Percentiles rank a stretch among this genome's conserved stretches.
phyloP scores from a whole-genome alignment of 306 rosid genomes.

The Quercus glauca region DNA sequence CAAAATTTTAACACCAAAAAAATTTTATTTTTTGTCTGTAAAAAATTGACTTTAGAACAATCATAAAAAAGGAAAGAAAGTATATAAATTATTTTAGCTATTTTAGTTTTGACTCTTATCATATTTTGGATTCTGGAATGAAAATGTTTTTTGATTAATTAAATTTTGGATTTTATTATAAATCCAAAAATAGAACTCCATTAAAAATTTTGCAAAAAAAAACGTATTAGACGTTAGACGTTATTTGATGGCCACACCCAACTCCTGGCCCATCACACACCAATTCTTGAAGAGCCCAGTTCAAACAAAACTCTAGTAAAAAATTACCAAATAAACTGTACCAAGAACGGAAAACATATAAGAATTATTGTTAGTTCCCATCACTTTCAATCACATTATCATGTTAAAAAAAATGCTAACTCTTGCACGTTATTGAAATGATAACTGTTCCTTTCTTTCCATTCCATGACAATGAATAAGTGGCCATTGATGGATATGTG shows the following conservation, averaged over 20 bases:
- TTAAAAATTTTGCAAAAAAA: too few species aligned
- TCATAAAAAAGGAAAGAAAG: too few species aligned
- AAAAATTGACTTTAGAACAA: too few species aligned
- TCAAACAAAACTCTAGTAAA: not conserved
- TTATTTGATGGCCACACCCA: not conserved
- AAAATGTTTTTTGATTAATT: too few species aligned
- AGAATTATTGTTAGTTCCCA: not conserved
- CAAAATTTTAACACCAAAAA: too few species aligned
- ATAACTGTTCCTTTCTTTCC: constrained; percentile 24
- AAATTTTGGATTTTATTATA: too few species aligned
- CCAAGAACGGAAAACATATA: not conserved
- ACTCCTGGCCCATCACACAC: constrained; percentile 19
- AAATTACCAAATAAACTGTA: not conserved
- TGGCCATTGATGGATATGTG: constrained; percentile 31
- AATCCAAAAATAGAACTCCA: too few species aligned
- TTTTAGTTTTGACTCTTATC: too few species aligned
- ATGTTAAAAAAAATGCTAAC: constrained; percentile 1
- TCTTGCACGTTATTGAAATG: constrained; percentile 12
- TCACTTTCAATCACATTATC: constrained; percentile 36
- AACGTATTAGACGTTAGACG: too few species aligned
- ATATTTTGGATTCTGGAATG: too few species aligned
- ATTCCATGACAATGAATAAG: constrained; percentile 34
- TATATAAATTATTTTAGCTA: too few species aligned
- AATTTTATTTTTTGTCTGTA: too few species aligned
- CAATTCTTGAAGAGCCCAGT: not conserved